Percentiles rank a stretch among this genome's conserved stretches.
Conservation (phyloP, 1,139 yeast species). For the Oligophagozyma castellii region DNA sequence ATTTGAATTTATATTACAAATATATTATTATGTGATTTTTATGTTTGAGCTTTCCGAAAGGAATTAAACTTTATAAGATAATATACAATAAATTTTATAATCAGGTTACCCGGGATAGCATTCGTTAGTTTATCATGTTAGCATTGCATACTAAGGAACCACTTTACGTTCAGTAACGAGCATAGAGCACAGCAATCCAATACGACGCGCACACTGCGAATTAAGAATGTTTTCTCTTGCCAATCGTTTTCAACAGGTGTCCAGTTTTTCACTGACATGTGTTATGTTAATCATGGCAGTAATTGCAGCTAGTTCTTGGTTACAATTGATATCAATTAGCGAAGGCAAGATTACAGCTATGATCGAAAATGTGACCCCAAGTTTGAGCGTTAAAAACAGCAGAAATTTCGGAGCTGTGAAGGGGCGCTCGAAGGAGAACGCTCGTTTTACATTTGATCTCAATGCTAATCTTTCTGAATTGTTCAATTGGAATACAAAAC, state of each 20-base stretch:
- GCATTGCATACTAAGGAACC: too few species aligned
- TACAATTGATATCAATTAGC: constrained; percentile 34
- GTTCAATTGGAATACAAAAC: constrained; percentile 96
- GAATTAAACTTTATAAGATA: too few species aligned
- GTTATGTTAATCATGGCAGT: constrained; percentile 34
- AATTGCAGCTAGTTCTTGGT: constrained; percentile 34
- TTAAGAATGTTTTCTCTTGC: constrained; percentile 34
- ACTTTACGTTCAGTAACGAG: too few species aligned
- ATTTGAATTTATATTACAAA: too few species aligned
- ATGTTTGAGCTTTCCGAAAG: too few species aligned
- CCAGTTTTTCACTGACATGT: constrained; percentile 44
- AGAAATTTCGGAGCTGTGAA: constrained; percentile 61
- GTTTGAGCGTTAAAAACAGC: constrained; percentile 40
- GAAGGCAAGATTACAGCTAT: constrained; percentile 35
- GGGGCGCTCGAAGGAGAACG: constrained; percentile 69
- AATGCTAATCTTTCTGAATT: constrained; percentile 55
- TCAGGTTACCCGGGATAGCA: too few species aligned
- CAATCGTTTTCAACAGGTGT: constrained; percentile 38
- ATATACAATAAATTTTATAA: too few species aligned
- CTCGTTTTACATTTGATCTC: constrained; percentile 58
- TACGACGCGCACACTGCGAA: too few species aligned
- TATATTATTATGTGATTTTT: too few species aligned
- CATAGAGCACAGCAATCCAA: too few species aligned
- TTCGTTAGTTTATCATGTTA: too few species aligned
- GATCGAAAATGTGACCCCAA: constrained; percentile 28